A percentile compares a stretch with the other conserved stretches of the same genome.
Evolutionary conservation across 208 protist species (phyloP).

Genomic region (Trypanosomatidae sp.): DNA sequence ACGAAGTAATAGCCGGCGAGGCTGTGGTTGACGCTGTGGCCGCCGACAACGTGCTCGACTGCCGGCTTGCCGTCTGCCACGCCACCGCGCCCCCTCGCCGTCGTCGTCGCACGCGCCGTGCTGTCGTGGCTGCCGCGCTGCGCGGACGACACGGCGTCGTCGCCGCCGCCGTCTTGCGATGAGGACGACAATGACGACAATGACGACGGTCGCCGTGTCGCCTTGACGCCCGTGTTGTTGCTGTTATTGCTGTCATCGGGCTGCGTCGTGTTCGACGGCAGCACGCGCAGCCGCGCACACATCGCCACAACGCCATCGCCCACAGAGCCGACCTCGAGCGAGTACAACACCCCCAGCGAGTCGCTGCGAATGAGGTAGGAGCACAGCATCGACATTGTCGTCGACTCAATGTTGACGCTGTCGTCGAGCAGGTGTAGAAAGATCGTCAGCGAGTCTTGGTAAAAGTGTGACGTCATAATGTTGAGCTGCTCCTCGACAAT

Average conservation of each 20-base stretch:
- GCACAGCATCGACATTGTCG: background rate
- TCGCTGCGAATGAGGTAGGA: background rate
- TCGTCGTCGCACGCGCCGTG: too few relatives aligned
- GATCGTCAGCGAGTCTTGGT: background rate
- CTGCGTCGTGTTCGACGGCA: too few relatives aligned
- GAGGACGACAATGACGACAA: too few relatives aligned
- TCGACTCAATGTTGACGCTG: background rate
- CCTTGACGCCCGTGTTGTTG: too few relatives aligned
- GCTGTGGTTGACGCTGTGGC: background rate
- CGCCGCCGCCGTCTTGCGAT: too few relatives aligned
- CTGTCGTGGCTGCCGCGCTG: too few relatives aligned
- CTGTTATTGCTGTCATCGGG: background rate
- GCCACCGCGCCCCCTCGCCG: too few relatives aligned
- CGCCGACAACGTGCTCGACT: too few relatives aligned
- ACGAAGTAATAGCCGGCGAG: background rate
- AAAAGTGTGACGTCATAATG: background rate
- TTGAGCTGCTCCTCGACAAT: background rate
- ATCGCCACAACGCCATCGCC: background rate
- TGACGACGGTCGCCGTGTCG: too few relatives aligned
- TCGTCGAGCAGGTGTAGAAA: background rate
- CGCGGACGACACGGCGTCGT: too few relatives aligned
- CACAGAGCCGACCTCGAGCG: background rate
- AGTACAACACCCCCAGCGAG: background rate
- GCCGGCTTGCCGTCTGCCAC: too few relatives aligned
- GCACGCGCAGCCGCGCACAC: too few relatives aligned